Percentiles rank a stretch among this genome's conserved stretches.
These are phyloP conservation scores for Saccharomycopsis sp. DNA, from an alignment of 805 yeast species.

Conservation along the genomic window DNA sequence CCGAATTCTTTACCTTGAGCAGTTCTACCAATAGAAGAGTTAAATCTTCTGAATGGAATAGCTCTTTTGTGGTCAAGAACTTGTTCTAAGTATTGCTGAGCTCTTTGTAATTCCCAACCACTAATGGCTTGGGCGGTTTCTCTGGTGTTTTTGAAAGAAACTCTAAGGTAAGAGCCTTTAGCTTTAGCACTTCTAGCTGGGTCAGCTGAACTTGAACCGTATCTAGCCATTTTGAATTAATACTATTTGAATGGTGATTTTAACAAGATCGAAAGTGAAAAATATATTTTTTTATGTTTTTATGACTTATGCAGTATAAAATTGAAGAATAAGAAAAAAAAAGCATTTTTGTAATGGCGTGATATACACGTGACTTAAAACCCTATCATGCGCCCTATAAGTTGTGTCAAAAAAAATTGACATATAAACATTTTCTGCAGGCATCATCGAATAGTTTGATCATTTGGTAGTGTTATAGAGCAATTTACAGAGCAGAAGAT, in stretches of 20 bases:
- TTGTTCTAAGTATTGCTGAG: slow-evolving; percentile 90
- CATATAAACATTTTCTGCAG: too few relatives aligned
- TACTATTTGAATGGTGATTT: neutral
- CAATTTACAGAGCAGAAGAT: too few relatives aligned
- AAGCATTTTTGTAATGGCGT: too few relatives aligned
- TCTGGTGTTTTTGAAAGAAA: slow-evolving; percentile 99
- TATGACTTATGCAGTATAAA: too few relatives aligned
- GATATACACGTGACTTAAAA: too few relatives aligned
- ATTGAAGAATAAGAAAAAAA: too few relatives aligned
- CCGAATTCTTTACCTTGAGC: slow-evolving; percentile 99
- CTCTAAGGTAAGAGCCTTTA: slow-evolving; percentile 99
- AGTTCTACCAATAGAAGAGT: slow-evolving; percentile 95
- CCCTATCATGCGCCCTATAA: too few relatives aligned
- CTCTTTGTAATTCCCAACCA: slow-evolving; percentile 97
- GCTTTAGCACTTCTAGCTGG: slow-evolving; percentile 99
- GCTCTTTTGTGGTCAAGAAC: slow-evolving; percentile 98
- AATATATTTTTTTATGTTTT: too few relatives aligned
- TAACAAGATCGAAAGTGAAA: too few relatives aligned
- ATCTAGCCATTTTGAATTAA: slow-evolving; percentile 75
- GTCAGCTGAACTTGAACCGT: slow-evolving; percentile 98
- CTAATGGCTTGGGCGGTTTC: slow-evolving; percentile 97
- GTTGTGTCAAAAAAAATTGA: too few relatives aligned
- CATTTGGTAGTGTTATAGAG: too few relatives aligned
- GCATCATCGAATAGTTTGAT: too few relatives aligned
- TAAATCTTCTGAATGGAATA: slow-evolving; percentile 98